phyloP scores from a whole-genome alignment of 2,329 filamentous ascomycete genomes.

The Sclerotinia subarctica region DNA sequence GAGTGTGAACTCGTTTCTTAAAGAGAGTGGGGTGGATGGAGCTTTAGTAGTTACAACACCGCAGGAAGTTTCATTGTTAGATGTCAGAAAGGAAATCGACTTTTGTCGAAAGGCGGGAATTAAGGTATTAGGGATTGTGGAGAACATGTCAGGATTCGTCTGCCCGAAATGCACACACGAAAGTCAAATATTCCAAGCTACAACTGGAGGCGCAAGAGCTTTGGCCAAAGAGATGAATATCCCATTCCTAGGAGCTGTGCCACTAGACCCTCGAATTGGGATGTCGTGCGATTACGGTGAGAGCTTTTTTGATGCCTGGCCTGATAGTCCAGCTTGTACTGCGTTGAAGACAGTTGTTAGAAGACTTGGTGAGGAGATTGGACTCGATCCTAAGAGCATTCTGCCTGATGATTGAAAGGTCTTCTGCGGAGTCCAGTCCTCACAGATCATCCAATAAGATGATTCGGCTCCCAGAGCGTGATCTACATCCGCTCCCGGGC shows the following conservation, averaged over 20 bases:
- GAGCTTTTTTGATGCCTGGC: constrained; percentile 92
- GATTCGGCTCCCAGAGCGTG: neutral
- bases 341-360: constrained; percentile 80
- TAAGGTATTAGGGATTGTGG: constrained; percentile 79
- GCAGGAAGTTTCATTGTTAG: constrained; percentile 86
- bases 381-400: constrained; percentile 36
- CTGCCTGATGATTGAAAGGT: constrained; percentile 14
- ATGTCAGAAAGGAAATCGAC: constrained; percentile 96
- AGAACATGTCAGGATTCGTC: constrained; percentile 98
- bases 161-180: constrained; percentile 85
- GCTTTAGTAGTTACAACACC: constrained; percentile 92
- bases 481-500: neutral
- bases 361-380: constrained; percentile 63
- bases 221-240: constrained; percentile 84
- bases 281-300: constrained; percentile 98
- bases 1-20: constrained; percentile 86
- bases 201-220: constrained; percentile 79
- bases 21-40: constrained; percentile 87
- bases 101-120: constrained; percentile 96
- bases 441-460: neutral
- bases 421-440: neutral
- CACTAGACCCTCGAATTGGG: constrained; percentile 87
- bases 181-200: constrained; percentile 84
- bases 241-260: constrained; percentile 84
- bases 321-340: constrained; percentile 84